These are phyloP conservation scores for Talaromyces sp. DNA, from an alignment of 2,329 filamentous ascomycete genomes.

Conservation along the genomic window DNA sequence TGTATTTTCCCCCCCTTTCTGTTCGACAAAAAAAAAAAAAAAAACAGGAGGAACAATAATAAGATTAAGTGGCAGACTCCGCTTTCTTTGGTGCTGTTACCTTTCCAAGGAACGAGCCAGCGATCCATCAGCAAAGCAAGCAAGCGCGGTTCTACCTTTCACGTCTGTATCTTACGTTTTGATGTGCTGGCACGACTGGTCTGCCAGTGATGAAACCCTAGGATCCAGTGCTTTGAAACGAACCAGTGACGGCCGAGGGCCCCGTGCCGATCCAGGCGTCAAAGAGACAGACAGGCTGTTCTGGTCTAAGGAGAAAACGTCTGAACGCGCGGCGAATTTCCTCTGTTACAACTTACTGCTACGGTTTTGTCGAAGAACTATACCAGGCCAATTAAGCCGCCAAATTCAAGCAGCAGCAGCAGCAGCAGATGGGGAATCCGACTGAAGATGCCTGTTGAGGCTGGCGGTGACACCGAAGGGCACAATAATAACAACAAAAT, in stretches of 20 bases:
- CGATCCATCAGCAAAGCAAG: not conserved
- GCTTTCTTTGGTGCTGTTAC: not conserved
- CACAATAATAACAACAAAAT: not conserved
- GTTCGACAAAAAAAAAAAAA: not conserved
- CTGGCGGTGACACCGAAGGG: not conserved
- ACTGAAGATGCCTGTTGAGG: not conserved
- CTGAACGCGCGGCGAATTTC: not conserved
- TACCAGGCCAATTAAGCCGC: not conserved
- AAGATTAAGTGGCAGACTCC: slow-evolving; percentile 1
- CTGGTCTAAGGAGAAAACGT: slow-evolving; percentile 7
- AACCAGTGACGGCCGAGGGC: slow-evolving; percentile 37
- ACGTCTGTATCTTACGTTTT: slow-evolving; percentile 14
- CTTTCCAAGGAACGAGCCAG: not conserved
- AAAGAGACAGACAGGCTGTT: slow-evolving; percentile 24
- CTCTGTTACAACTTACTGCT: not conserved
- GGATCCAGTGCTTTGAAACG: slow-evolving; percentile 31
- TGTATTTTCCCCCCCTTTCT: not conserved
- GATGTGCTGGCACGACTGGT: slow-evolving; percentile 85
- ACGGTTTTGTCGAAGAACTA: not conserved
- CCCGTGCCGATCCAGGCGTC: slow-evolving; percentile 31
- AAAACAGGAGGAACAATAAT: not conserved
- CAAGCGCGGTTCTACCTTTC: slow-evolving; percentile 1
- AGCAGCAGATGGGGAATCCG: not conserved
- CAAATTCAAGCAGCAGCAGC: not conserved
- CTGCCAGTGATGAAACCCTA: slow-evolving; percentile 71